Base-by-base conservation (phyloP, 768 basidiomycete genomes). In the Mycena belliarum region DNA sequence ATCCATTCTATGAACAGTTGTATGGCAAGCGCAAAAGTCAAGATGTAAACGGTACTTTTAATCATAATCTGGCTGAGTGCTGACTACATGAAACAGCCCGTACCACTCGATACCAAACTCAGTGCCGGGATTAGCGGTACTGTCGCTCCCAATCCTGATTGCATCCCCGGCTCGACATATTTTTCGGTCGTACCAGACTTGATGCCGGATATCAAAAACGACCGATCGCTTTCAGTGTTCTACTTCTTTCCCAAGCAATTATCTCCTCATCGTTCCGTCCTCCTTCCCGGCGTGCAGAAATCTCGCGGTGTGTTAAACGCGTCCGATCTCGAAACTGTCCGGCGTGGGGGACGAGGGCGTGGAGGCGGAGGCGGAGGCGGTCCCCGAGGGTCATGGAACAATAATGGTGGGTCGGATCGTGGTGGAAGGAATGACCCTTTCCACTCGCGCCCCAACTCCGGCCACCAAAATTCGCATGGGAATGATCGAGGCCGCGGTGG, bases 221-320 rank as follows among this genome's bases (percentile, higher is more conserved):
- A 99, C 72, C 82, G 85, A 23, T 91, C 95, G 11, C 76, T 98
- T 14, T 95, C 94, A 0, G 93, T 87, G 3, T 73, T 87, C 29
- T 98, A 94, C 72, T 87, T 84, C 71, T 97, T 95, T 82, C 95
- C 97, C 0, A 82, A 85, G 67, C 96, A 98, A 67, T 70, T 87
- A 14, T 82, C 82, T 3, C 92, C 94, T 2, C 97, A 99, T 70
- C 86, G 83, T 45, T 96, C 94, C 16, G 76, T 88, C 41, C 74
- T 98, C 25, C 78, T 99, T 2, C 87, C 87, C 9, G 92, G 91
- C 1, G 84, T 83, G 26, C 82, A 74, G 62, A 81, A 79, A 55
- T 78, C 83, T 1, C 73, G 79, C 11, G 82, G 85, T 11, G 72
- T 86, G 1, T 78, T 99, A 37, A 83, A 81, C 12, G 70, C 85